Evolutionary conservation across 2,329 filamentous ascomycete species (phyloP), one percentile per base, ranked within the genome.

Genomic region (Bipolaris bicolor): DNA sequence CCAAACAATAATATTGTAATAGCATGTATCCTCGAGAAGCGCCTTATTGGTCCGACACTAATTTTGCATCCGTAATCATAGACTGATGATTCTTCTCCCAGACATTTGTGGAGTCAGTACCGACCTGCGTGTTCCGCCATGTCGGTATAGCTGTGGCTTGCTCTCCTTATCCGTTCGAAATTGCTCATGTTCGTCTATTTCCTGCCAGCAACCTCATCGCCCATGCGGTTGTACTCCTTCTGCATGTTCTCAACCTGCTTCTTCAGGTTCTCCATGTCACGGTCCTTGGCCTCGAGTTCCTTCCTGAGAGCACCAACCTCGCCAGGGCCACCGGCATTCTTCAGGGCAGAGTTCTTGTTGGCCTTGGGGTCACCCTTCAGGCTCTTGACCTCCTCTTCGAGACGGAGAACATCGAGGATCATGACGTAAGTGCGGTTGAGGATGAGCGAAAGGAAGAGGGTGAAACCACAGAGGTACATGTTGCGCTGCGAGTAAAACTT

Each of bases 401-500:
- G 89, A 62, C 91, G 87, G 73, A 97, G 90, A 49, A 90, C 87
- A 70, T 97, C 93, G 65, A 97, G 86, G 73, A 97, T 97, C 91
- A 98, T 94, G 74, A 89, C 90, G 83, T 98, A 99, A 75, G 95
- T 99, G 75, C 95, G 94, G 88, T 99, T 98, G 76, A 96, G 91
- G 80, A 99, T 99, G 64, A 99, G 85, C 52, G 94, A 98, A 61
- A 99, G 89, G 87, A 99, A 98, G 63, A 99, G 89, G 5, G 95
- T 99, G 84, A 99, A 99, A 70, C 95, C 95, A 80, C 95, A 98
- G 61, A 99, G 92, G 82, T 99, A 99, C 95, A 99, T 99, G 88
- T 99, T 99, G 79, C 95, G 93, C 83, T 99, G 94, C 61, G 93
- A 97, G 86, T 99, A 99, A 85, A 99, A 99, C 82, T 99, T 99